phyloP scores from a whole-genome alignment of 192 early-diverging fungal genomes.

The Mortierella antarctica region DNA sequence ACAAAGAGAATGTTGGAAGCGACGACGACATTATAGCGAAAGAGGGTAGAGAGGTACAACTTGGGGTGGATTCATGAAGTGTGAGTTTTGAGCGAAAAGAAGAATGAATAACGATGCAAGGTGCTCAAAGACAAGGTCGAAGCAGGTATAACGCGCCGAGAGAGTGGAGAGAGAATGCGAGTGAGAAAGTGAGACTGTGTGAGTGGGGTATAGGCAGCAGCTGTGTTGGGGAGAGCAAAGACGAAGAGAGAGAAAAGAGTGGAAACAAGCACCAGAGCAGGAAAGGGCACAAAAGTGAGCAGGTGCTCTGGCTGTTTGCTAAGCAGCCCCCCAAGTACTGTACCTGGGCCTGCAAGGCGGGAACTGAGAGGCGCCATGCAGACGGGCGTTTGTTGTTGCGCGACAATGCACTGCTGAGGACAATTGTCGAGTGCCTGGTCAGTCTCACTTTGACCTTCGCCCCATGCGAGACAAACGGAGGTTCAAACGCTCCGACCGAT shows the following conservation, averaged over 20 bases:
- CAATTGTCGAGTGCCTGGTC: no score
- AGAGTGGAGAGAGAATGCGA: neutral
- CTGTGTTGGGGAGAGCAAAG: constrained; percentile 1
- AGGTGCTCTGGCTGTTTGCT: no score
- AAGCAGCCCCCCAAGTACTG: no score
- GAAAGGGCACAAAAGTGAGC: neutral
- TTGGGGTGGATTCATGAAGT: neutral
- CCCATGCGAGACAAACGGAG: no score
- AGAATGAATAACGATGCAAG: neutral
- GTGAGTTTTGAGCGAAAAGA: neutral
- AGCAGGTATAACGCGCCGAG: neutral
- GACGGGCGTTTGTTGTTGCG: no score
- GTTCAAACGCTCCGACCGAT: no score
- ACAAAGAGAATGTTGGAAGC: constrained; percentile 12
- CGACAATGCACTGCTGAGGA: no score
- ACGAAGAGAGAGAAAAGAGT: neutral
- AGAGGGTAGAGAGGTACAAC: neutral
- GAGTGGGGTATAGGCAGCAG: neutral
- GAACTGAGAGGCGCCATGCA: neutral
- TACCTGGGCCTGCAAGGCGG: neutral
- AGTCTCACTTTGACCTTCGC: neutral
- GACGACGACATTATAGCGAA: neutral
- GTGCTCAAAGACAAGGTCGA: neutral
- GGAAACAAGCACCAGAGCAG: neutral
- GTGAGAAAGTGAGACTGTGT: neutral